Base-by-base conservation (phyloP, 371 early-diverging fungal species). In the Fennellomyces sp. region DNA sequence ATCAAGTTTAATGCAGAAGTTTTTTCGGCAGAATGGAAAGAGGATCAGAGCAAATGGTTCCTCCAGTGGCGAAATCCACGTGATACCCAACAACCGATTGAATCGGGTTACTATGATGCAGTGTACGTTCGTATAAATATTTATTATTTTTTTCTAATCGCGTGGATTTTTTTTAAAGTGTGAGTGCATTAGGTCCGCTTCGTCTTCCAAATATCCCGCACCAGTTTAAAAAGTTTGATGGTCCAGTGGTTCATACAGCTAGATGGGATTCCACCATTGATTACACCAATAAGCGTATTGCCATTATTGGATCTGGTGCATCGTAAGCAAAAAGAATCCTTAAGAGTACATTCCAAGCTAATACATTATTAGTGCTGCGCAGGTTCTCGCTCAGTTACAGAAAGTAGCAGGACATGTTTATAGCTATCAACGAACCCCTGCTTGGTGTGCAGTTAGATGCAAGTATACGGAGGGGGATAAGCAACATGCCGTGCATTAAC, bases 341-440 rank as follows among this genome's bases (percentile, higher is more conserved):
- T n/a, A n/a, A n/a, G n/a, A n/a, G n/a, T n/a, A n/a, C n/a, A n/a
- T n/a, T n/a, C n/a, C n/a, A n/a, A n/a, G n/a, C n/a, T n/a, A 39
- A 11, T 23, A 28, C 30, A 29, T 17, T n/a, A 19, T 1, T 29
- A 77, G 78, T 48, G 87, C 73, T 3, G 74, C 78, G 11, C 87
- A 87, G 51, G 70, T 76, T 23, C 69, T 83, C 2, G 81, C 83
- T n/a, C 61, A 75, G 36, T 60, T 86, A 8, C 72, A 66, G 17
- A 67, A 70, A 48, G 68, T 73, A 28, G 82, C 70, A 17, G 65
- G 61, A 25, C 65, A 63, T 17, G 60, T 87, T n/a, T 70, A 74
- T 54, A 75, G 70, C 30, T 87, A 78, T 57, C 84, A 84, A 47
- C 77, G 85, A 8, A 81, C 84, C 0, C 79, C 87, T 8, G 69